Percentiles rank a stretch among this genome's conserved stretches.
Conservation (phyloP, 1,284 basidiomycete species). For the Prillingera fragicola region DNA sequence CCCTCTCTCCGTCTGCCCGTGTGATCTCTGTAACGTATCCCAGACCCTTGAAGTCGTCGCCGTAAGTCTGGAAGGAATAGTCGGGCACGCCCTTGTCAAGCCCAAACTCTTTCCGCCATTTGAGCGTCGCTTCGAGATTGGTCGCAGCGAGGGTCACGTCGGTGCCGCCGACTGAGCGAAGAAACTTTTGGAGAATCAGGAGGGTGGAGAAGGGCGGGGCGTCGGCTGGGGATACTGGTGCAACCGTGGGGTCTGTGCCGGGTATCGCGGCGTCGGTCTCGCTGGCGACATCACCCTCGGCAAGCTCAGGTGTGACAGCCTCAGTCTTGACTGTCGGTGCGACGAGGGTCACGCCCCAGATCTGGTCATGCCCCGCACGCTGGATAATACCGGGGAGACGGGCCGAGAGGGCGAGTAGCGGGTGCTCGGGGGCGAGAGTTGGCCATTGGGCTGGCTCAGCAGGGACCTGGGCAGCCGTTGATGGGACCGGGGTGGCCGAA, state of each 20-base stretch:
- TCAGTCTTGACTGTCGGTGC: too few relatives aligned
- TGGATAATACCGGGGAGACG: conserved; percentile 16
- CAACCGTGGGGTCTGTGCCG: too few relatives aligned
- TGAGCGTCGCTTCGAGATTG: conserved; percentile 18
- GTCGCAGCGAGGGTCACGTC: conserved; percentile 18
- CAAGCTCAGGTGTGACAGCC: too few relatives aligned
- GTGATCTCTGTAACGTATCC: conserved; percentile 24
- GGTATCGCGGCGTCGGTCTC: too few relatives aligned
- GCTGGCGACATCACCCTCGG: too few relatives aligned
- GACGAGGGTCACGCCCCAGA: conserved; percentile 29
- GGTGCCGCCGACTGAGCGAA: conserved; percentile 14
- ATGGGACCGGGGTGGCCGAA: background rate
- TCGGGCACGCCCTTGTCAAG: conserved; percentile 7
- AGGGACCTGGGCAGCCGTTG: background rate
- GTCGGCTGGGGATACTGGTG: conserved; percentile 2
- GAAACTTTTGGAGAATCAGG: conserved; percentile 27
- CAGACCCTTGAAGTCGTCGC: conserved; percentile 19
- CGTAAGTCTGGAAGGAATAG: background rate
- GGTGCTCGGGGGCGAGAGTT: conserved; percentile 14
- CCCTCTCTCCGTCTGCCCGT: conserved; percentile 3
- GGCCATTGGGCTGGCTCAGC: conserved; percentile 12
- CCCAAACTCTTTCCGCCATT: conserved; percentile 26
- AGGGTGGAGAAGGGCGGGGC: conserved; percentile 17
- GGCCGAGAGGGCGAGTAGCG: conserved; percentile 15
- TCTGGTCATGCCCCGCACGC: conserved; percentile 15